A percentile compares a stretch with the other conserved stretches of the same genome.
These are phyloP conservation scores for Leccinum subrobustum DNA, from an alignment of 1,284 basidiomycete species.

Conservation along the genomic window DNA sequence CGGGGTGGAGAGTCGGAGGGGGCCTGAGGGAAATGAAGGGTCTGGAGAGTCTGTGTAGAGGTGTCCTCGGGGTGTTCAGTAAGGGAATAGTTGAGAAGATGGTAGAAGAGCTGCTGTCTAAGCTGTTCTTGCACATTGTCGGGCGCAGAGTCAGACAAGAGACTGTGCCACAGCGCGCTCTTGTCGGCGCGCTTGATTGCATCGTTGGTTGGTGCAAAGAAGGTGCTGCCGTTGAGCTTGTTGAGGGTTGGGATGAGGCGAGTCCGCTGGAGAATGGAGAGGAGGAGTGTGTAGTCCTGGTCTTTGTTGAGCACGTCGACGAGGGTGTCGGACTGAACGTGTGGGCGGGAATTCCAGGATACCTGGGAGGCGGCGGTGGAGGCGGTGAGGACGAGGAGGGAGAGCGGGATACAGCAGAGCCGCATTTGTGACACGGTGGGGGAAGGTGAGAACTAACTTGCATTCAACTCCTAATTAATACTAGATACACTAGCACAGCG, in stretches of 20 bases:
- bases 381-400: conserved; percentile 36
- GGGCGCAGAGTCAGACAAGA: conserved; percentile 43
- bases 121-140: conserved; percentile 80
- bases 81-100: too few species aligned
- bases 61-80: conserved; percentile 44
- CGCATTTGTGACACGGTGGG: conserved; percentile 31
- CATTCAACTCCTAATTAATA: conserved; percentile 7
- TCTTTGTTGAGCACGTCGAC: conserved; percentile 79
- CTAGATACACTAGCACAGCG: too few species aligned
- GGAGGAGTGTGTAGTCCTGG: conserved; percentile 76
- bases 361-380: conserved; percentile 33
- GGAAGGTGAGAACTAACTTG: background rate
- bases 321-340: conserved; percentile 46
- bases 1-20: conserved; percentile 24
- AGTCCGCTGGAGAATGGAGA: conserved; percentile 81
- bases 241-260: conserved; percentile 69
- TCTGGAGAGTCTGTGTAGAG: conserved; percentile 48
- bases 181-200: conserved; percentile 59
- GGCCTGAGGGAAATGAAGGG: conserved; percentile 70
- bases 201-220: conserved; percentile 95
- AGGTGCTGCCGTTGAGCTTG: conserved; percentile 56
- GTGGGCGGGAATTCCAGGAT: conserved; percentile 24
- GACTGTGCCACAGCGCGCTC: conserved; percentile 53
- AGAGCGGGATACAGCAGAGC: conserved; percentile 37
- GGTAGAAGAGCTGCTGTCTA: conserved; percentile 78